phyloP scores from a whole-genome alignment of 148 eudicot species.

The Rhododendron simsii region DNA sequence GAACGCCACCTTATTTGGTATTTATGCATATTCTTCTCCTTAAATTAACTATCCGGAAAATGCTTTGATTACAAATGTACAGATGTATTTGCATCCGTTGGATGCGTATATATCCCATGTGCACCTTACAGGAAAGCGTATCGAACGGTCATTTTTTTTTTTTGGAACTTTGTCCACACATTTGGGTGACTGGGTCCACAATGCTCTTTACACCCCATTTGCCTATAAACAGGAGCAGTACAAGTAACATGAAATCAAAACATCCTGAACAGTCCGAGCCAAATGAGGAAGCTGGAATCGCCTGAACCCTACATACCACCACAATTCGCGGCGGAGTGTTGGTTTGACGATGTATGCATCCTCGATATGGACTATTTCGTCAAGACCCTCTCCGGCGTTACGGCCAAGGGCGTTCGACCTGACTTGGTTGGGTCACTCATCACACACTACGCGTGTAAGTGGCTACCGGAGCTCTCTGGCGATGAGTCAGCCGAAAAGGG shows the following conservation, averaged over 20 bases:
- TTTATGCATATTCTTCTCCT: not conserved
- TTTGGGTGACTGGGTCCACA: not conserved
- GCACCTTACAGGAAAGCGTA: not conserved
- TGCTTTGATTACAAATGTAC: not conserved
- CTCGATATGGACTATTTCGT: conserved; percentile 76
- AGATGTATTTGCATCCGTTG: not conserved
- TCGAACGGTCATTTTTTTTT: not conserved
- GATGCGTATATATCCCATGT: not conserved
- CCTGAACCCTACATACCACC: conserved; percentile 23
- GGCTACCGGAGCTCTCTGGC: conserved; percentile 69
- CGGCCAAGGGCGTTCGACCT: conserved; percentile 62
- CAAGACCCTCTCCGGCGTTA: conserved; percentile 55
- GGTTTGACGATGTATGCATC: conserved; percentile 49
- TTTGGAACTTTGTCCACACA: not conserved
- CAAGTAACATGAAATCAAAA: not conserved
- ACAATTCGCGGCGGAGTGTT: conserved; percentile 25
- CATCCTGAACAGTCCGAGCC: not conserved
- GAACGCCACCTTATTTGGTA: too few species aligned
- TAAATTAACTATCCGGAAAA: not conserved
- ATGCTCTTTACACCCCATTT: not conserved
- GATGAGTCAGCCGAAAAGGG: not conserved
- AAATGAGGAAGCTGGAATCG: conserved; percentile 16
- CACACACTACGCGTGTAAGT: conserved; percentile 68
- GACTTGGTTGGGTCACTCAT: conserved; percentile 79
- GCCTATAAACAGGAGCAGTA: not conserved